Conservation (phyloP, 352 stramenopile species). For the Aphanomyces stellatus region DNA sequence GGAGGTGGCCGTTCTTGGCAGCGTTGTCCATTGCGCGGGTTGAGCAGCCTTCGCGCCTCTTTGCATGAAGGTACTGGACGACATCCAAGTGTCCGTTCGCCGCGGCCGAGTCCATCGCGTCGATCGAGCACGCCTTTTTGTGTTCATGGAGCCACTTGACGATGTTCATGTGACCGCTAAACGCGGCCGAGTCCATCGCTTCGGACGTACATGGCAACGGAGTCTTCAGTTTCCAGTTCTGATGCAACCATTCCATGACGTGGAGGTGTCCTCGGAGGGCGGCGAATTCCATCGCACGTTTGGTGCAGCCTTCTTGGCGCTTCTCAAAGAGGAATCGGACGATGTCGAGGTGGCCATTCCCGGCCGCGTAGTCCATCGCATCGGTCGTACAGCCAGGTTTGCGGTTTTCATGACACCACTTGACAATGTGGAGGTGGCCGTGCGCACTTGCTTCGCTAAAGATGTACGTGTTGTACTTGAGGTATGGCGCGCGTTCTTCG, state of each 20-base stretch:
- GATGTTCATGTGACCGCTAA: constrained; percentile 20
- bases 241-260: constrained; percentile 18
- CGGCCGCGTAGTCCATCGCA: constrained; percentile 21
- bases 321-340: constrained; percentile 17
- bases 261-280: constrained; percentile 18
- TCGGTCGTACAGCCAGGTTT: constrained; percentile 14
- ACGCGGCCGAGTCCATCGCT: constrained; percentile 18
- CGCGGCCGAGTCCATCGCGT: constrained; percentile 20
- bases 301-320: constrained; percentile 13
- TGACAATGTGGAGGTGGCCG: constrained; percentile 14
- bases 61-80: constrained; percentile 10
- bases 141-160: constrained; percentile 19
- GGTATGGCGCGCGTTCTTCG: background rate
- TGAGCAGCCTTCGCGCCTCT: constrained; percentile 16
- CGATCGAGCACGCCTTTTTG: constrained; percentile 3
- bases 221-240: background rate
- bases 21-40: constrained; percentile 17
- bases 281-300: constrained; percentile 20
- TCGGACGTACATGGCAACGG: constrained; percentile 19
- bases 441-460: constrained; percentile 18
- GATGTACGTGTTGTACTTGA: constrained; percentile 20
- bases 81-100: constrained; percentile 18
- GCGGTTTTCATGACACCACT: constrained; percentile 13
- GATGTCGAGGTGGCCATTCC: constrained; percentile 15
- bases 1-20: constrained; percentile 15